Evolutionary conservation across 352 stramenopile genomes (phyloP), one percentile per base, ranked within the genome.

Genomic region (Pythium folliculosum): DNA sequence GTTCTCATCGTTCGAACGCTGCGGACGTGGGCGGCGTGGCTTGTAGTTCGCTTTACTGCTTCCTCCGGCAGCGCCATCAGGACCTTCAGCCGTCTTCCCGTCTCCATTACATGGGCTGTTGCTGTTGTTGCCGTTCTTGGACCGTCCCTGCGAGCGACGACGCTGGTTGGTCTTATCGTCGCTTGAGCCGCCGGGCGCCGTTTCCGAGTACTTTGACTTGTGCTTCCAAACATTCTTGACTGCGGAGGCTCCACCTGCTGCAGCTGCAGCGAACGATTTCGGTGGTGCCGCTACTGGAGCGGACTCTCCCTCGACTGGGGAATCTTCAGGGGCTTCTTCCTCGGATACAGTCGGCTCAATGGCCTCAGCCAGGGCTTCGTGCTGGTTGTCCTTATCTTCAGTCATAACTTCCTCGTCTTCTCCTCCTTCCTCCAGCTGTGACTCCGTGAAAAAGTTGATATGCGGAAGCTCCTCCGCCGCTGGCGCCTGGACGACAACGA

Each of bases 381-480:
- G 63, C n/a, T 56, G 30, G 48, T 48, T 64, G 12, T 54, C 38
- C 63, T 70, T 70, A 27, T 60, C 63, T 22, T 69, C 63, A 0
- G 62, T 63, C 43, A 32, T 27, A 14, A 44, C 13, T 7, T 53
- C 58, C 12, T 14, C 21, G 13, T 1, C 35, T 13, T 64, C 45
- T 3, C 35, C 57, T 14, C 73, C 58, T 14, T 70, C 63, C 22
- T 89, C 82, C 0, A 92, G 49, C 43, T 86, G 75, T 13, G 85
- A 90, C n/a, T 95, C 87, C 0, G 87, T 90, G 48, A 95, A 93
- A 64, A 95, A 95, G 60, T 90, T 95, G 64, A 95, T 92, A 30
- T 91, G 69, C 7, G 86, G 83, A 63, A 90, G 67, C 22, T 77
- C 72, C 21, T 89, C 77, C 12, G 76, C 77, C 50, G 73, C 52